Conservation (phyloP, 2,329 filamentous ascomycete species). For the Exophiala lecanii-corni region DNA sequence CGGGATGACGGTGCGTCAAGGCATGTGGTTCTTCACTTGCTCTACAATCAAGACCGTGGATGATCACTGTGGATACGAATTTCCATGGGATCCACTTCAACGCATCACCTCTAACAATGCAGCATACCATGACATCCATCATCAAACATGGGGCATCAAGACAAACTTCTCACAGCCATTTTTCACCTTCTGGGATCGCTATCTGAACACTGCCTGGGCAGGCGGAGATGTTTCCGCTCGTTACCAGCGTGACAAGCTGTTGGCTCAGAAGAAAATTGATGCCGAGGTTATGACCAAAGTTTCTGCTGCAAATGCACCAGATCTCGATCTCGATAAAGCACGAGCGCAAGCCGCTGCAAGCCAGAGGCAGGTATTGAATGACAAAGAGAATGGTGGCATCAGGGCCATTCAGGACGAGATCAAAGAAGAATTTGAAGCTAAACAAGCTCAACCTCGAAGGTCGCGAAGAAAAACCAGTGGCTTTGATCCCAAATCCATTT, state of each 20-base stretch:
- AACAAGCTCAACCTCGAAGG: slow-evolving; percentile 22
- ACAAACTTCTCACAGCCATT: slow-evolving; percentile 48
- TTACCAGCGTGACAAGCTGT: slow-evolving; percentile 53
- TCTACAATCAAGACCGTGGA: slow-evolving; percentile 95
- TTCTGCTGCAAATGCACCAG: slow-evolving; percentile 27
- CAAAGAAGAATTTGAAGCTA: slow-evolving; percentile 36
- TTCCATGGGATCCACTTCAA: slow-evolving; percentile 93
- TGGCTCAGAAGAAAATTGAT: slow-evolving; percentile 55
- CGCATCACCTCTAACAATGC: slow-evolving; percentile 92
- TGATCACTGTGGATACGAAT: slow-evolving; percentile 93
- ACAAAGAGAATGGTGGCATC: slow-evolving; percentile 33
- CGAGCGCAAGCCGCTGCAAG: slow-evolving; percentile 35
- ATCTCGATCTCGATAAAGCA: slow-evolving; percentile 30
- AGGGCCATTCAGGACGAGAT: slow-evolving; percentile 36
- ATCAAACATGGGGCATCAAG: slow-evolving; percentile 99
- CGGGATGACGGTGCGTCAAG: slow-evolving; percentile 78
- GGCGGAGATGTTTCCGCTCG: slow-evolving; percentile 59
- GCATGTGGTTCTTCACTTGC: slow-evolving; percentile 81
- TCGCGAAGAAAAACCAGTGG: slow-evolving; percentile 27
- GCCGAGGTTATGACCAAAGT: slow-evolving; percentile 37
- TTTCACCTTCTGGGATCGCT: slow-evolving; percentile 89
- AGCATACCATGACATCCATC: slow-evolving; percentile 94
- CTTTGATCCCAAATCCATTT: slow-evolving; percentile 29
- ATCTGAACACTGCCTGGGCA: slow-evolving; percentile 77
- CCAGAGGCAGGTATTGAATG: slow-evolving; percentile 39